Evolutionary conservation across 305 asterid genomes (phyloP), one percentile per base, ranked within the genome.

Genomic region (Fraxinus sp.): DNA sequence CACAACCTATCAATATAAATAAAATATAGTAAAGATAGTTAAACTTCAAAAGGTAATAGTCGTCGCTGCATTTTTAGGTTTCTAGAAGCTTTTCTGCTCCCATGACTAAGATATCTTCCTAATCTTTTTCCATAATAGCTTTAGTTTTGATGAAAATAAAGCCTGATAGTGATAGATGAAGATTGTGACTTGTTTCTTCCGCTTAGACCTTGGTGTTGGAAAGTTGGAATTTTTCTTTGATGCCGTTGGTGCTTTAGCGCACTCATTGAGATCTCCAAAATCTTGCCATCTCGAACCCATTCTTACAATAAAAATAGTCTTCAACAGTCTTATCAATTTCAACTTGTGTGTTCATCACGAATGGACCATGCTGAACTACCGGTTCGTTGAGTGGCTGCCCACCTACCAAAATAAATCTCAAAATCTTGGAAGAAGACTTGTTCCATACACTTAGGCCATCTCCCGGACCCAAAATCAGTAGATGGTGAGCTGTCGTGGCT

Each of bases 291-390:
- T 96, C 99, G 83, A 96, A 96, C 2, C 99, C 99, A 88, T 96
- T 93, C 91, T 85, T 93, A 80, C 83, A 88, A 81, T 91, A 90
- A 22, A 87, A 90, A 87, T 94, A 95, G 79, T 95, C 99, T 68
- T 96, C 94, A 32, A 92, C 88, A n/a, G 99, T 89, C 86, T 87
- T 88, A 73, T 94, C 92, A 33, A 94, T 94, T 78, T 96, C 97
- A 55, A 90, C 97, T 49, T 94, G 94, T 10, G 99, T 90, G 90
- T 94, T 96, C 99, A 96, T 96, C 86, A 96, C 99, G 84, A 94
- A 96, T 1, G 98, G 98, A 55, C 99, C 98, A 66, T 94, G 90
- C 84, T 94, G 98, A 52, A 88, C 96, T 10, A 95, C 97, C 0
- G 98, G 97, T 72, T 95, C 99, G 20, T 89, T 88, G 22, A 95